Evolutionary conservation across 2,329 filamentous ascomycete genomes (phyloP).

Genomic region (Sporothrix pseudoabietina): DNA sequence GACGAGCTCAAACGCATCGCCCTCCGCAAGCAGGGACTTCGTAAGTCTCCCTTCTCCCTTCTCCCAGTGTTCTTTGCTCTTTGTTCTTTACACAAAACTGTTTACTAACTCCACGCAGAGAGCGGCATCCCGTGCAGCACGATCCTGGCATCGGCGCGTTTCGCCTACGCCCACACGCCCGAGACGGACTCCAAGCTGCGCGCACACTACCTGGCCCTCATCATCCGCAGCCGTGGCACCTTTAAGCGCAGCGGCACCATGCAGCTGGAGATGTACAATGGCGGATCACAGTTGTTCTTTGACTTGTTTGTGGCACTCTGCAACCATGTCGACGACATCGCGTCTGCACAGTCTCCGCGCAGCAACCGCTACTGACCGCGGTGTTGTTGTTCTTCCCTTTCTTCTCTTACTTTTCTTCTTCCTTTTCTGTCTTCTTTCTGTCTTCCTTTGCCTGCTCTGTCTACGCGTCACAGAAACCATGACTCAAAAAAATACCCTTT

Average conservation of each 20-base stretch:
- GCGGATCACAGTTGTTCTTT: slow-evolving; percentile 82
- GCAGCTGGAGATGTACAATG: slow-evolving; percentile 91
- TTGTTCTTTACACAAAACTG: background rate
- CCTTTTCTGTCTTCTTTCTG: background rate
- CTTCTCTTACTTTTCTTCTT: background rate
- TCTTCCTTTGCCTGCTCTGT: background rate
- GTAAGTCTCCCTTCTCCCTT: slow-evolving; percentile 46
- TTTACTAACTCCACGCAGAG: slow-evolving; percentile 47
- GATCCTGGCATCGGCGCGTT: slow-evolving; percentile 84
- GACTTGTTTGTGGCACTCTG: slow-evolving; percentile 91
- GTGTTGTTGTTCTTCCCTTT: background rate
- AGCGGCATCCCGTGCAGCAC: slow-evolving; percentile 81
- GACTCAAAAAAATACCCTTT: slow-evolving; percentile 27
- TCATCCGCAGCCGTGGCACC: slow-evolving; percentile 82
- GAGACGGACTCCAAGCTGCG: slow-evolving; percentile 88
- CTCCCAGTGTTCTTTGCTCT: background rate
- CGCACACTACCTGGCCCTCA: slow-evolving; percentile 88
- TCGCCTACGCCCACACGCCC: slow-evolving; percentile 84
- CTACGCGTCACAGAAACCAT: slow-evolving; percentile 5
- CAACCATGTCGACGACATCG: slow-evolving; percentile 79
- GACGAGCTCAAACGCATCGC: slow-evolving; percentile 83
- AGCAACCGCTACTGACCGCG: slow-evolving; percentile 44
- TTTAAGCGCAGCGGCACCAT: slow-evolving; percentile 95
- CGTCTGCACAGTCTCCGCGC: slow-evolving; percentile 49
- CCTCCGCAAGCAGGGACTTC: slow-evolving; percentile 85